Evolutionary conservation across 352 stramenopile species (phyloP).

Genomic region (Stephanocyclus meneghinianus): DNA sequence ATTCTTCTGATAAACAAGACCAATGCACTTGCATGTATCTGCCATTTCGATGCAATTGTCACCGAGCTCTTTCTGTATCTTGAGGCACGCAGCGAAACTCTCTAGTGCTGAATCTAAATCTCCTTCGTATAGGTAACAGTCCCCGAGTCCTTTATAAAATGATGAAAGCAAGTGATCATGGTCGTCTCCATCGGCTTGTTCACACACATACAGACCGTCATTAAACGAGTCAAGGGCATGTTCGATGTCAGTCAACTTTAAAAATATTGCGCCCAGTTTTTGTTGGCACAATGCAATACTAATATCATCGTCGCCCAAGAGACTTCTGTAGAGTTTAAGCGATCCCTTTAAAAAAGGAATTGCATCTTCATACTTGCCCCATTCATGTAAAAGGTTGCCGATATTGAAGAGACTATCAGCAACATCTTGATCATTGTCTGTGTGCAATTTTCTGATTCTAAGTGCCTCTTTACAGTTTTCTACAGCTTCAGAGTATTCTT

Average conservation of each 20-base stretch:
- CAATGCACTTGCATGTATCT: slow-evolving; percentile 44
- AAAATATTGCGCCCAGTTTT: slow-evolving; percentile 52
- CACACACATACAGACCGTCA: slow-evolving; percentile 44
- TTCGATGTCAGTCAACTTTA: slow-evolving; percentile 43
- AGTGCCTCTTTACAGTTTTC: slow-evolving; percentile 56
- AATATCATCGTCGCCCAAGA: slow-evolving; percentile 45
- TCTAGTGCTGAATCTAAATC: slow-evolving; percentile 49
- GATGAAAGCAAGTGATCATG: slow-evolving; percentile 29
- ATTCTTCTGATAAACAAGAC: slow-evolving; percentile 50
- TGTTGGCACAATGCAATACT: slow-evolving; percentile 53
- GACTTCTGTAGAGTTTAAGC: slow-evolving; percentile 43
- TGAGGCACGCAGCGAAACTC: slow-evolving; percentile 45
- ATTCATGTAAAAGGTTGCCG: slow-evolving; percentile 57
- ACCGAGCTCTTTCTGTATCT: slow-evolving; percentile 46
- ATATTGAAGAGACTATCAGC: slow-evolving; percentile 64
- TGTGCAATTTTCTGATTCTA: slow-evolving; percentile 41
- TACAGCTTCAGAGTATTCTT: slow-evolving; percentile 48
- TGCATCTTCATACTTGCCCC: slow-evolving; percentile 44
- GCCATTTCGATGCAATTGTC: slow-evolving; percentile 54
- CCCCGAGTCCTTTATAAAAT: slow-evolving; percentile 48
- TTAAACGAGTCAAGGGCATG: slow-evolving; percentile 30
- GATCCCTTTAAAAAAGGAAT: slow-evolving; percentile 50
- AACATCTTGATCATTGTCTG: slow-evolving; percentile 42
- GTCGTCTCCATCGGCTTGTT: slow-evolving; percentile 44
- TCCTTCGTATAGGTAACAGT: slow-evolving; percentile 48